A percentile compares a stretch with the other conserved stretches of the same genome.
phyloP scores from a whole-genome alignment of 208 protist genomes.

The Porcisia deanei region DNA sequence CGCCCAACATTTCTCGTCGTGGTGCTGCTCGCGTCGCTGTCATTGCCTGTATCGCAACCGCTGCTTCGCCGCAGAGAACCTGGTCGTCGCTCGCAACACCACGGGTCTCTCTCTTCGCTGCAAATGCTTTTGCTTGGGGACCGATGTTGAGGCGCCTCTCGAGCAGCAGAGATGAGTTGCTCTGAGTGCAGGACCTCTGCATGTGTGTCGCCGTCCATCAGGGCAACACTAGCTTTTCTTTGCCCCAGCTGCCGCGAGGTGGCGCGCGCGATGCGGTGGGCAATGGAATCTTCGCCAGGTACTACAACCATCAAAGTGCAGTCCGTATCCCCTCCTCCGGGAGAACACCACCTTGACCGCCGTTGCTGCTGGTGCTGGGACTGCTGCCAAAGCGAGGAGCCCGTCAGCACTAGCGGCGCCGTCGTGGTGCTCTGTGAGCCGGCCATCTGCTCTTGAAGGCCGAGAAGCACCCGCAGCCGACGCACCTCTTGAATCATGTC shows the following conservation, averaged over 20 bases:
- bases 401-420: conserved; percentile 18
- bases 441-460: conserved; percentile 13
- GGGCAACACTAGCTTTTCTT: neutral
- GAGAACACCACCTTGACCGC: neutral
- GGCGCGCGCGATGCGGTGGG: too few species aligned
- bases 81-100: neutral
- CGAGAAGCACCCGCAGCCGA: conserved; percentile 33
- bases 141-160: neutral
- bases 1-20: neutral
- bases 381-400: conserved; percentile 8
- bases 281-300: neutral
- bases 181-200: neutral
- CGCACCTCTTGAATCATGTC: conserved; percentile 45
- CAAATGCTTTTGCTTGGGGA: neutral
- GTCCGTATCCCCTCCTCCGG: neutral
- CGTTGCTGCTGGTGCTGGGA: conserved; percentile 1
- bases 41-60: neutral
- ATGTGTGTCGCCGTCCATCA: neutral
- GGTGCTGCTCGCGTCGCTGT: conserved; percentile 1
- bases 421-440: conserved; percentile 27
- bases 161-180: neutral
- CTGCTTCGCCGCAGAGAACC: neutral
- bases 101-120: neutral
- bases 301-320: neutral
- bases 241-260: neutral